Evolutionary conservation across 176 grass and related monocot genomes (phyloP).

Genomic region (Oryza australiensis): DNA sequence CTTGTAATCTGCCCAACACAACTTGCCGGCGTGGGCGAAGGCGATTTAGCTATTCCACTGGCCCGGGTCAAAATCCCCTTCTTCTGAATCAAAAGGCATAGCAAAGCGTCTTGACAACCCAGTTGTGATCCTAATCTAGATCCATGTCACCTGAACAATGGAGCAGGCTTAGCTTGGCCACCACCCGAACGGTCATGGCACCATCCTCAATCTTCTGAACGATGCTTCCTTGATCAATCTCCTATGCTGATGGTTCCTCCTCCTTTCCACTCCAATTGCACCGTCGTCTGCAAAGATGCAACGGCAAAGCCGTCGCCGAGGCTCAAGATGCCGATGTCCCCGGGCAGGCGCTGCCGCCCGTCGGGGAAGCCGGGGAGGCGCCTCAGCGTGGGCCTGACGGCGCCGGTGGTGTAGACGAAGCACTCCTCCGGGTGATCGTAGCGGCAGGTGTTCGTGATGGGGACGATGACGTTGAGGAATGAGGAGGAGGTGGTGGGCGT

Average conservation of each 20-base stretch:
- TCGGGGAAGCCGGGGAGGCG: not conserved
- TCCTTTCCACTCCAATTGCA: not conserved
- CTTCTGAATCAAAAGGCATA: not conserved
- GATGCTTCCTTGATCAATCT: too few relatives aligned
- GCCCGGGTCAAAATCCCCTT: too few relatives aligned
- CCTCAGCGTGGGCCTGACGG: not conserved
- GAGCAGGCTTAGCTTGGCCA: not conserved
- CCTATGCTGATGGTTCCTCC: too few relatives aligned
- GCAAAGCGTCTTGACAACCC: not conserved
- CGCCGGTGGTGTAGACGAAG: not conserved
- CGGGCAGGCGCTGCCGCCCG: not conserved
- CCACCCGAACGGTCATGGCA: not conserved
- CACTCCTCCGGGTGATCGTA: not conserved
- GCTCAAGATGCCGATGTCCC: not conserved
- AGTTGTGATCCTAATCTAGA: too few relatives aligned
- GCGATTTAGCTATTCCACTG: not conserved
- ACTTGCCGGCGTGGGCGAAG: not conserved
- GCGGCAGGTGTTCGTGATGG: not conserved
- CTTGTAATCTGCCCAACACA: not conserved
- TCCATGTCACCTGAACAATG: too few relatives aligned
- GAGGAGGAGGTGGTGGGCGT: not conserved
- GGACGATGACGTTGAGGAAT: not conserved
- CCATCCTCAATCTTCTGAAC: too few relatives aligned
- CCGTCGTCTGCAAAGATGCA: not conserved
- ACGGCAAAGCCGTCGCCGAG: not conserved